Base-by-base conservation (phyloP, 192 early-diverging fungal genomes). In the Kappamyces sp. region DNA sequence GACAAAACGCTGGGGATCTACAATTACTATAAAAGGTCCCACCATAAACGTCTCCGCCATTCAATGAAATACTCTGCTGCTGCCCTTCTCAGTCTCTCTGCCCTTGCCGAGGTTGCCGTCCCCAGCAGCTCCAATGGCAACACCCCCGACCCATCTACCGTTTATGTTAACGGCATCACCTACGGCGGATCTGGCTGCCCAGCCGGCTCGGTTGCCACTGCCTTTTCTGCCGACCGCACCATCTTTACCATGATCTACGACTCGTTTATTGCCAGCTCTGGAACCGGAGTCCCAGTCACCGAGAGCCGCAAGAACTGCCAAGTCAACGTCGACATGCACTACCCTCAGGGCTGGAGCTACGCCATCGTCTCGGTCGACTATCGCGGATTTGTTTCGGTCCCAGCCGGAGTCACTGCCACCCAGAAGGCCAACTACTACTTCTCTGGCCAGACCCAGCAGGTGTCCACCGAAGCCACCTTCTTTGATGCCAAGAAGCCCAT, bases 291-390 rank as follows among this genome's bases (percentile, higher is more conserved):
- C 13, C n/a, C 65, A 32, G n/a, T 55, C 32, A 44, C 49, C 47
- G 64, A 70, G 58, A 58, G 49, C 61, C 51, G 65, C 58, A 55
- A 71, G 59, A 63, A 68, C 51, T 68, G 70, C 58, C 60, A 68
- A 41, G 33, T 71, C 13, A 54, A 44, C 23, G 34, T 65, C 23
- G 51, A 63, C 43, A 33, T 71, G 8, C 61, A 64, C 35, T 38
- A 63, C 38, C 65, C 70, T 33, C 42, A 57, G 5, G 66, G 70
- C 7, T 71, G 35, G 40, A 49, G 57, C 39, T 69, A 68, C 46
- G 61, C 70, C 23, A 51, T 66, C 15, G 65, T 53, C 53, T 44
- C 52, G 12, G 48, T 62, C 36, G 66, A 71, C 52, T 66, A 59
- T 49, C 65, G 70, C 41, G 70, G 70, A 7, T 71, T 52, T 46